These are phyloP conservation scores for Avena insularis DNA, from an alignment of 176 grass and related monocot genomes.

Conservation along the genomic window DNA sequence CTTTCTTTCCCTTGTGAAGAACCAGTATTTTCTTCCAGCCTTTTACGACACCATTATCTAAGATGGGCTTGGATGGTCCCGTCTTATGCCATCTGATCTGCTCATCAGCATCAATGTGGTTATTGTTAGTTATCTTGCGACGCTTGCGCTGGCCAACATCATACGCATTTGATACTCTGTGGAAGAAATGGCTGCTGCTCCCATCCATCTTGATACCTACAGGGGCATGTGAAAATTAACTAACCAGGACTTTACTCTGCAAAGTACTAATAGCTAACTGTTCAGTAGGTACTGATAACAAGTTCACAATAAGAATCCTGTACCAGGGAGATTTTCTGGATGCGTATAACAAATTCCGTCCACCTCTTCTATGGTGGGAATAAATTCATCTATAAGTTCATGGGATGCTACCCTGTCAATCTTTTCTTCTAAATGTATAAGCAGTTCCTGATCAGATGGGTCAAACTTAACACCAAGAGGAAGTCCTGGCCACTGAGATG, in stretches of 20 bases:
- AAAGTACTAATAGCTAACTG: not conserved
- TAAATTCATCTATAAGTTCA: conserved; percentile 62
- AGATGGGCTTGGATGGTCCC: conserved; percentile 54
- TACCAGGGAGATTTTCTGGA: conserved; percentile 89
- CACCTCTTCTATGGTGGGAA: conserved; percentile 63
- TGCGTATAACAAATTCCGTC: conserved; percentile 93
- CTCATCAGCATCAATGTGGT: not conserved
- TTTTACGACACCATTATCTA: conserved; percentile 52
- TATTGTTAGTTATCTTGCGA: conserved; percentile 51
- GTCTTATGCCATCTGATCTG: conserved; percentile 80
- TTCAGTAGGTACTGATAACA: not conserved
- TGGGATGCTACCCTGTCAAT: conserved; percentile 35
- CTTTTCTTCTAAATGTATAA: conserved; percentile 74
- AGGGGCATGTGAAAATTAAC: conserved; percentile 8
- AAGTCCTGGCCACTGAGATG: conserved; percentile 61
- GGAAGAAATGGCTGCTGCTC: conserved; percentile 71
- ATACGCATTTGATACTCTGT: conserved; percentile 79
- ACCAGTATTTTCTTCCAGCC: conserved; percentile 94
- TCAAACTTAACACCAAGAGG: conserved; percentile 81
- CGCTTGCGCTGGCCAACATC: conserved; percentile 64
- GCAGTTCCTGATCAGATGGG: conserved; percentile 63
- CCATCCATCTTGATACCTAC: conserved; percentile 76
- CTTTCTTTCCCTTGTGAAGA: conserved; percentile 47
- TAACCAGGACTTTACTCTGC: not conserved
- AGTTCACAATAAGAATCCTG: conserved; percentile 9